Percentiles rank a stretch among this genome's conserved stretches.
These are phyloP conservation scores for Echites panduratus DNA, from an alignment of 257 asterid genomes.

Conservation along the genomic window DNA sequence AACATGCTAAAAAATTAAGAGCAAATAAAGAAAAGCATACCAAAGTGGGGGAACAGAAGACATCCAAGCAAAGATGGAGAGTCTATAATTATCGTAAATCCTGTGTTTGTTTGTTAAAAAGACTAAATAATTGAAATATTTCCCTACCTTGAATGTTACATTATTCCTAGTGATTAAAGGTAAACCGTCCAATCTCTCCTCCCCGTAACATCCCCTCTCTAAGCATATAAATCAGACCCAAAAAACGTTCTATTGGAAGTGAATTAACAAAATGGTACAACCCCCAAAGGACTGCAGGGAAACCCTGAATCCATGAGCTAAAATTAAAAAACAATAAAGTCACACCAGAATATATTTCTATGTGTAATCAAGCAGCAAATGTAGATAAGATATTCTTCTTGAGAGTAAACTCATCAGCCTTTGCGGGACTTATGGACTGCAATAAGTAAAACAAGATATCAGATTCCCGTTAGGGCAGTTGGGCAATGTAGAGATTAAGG, in stretches of 20 bases:
- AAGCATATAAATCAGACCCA: constrained; percentile 10
- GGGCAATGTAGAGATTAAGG: background rate
- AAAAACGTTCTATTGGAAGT: constrained; percentile 8
- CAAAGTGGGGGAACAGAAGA: too few species aligned
- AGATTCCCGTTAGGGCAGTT: background rate
- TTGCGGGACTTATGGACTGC: constrained; percentile 68
- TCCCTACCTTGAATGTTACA: constrained; percentile 1
- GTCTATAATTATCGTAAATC: background rate
- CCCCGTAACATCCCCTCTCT: background rate
- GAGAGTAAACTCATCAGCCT: constrained; percentile 79
- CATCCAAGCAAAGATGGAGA: background rate
- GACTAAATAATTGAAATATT: background rate
- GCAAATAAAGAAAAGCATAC: background rate
- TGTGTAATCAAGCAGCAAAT: constrained; percentile 40
- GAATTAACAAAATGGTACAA: constrained; percentile 17
- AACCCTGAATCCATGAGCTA: constrained; percentile 7
- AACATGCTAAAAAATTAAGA: too few species aligned
- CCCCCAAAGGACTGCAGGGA: constrained; percentile 10
- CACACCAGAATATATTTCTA: constrained; percentile 5
- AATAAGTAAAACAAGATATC: constrained; percentile 14
- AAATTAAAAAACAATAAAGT: background rate
- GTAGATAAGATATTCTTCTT: constrained; percentile 79
- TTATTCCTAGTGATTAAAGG: constrained; percentile 2
- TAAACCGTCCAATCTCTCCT: background rate
- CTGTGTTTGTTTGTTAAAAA: background rate